Conservation (phyloP, 257 asterid species). For the Jacaranda mimosifolia region DNA sequence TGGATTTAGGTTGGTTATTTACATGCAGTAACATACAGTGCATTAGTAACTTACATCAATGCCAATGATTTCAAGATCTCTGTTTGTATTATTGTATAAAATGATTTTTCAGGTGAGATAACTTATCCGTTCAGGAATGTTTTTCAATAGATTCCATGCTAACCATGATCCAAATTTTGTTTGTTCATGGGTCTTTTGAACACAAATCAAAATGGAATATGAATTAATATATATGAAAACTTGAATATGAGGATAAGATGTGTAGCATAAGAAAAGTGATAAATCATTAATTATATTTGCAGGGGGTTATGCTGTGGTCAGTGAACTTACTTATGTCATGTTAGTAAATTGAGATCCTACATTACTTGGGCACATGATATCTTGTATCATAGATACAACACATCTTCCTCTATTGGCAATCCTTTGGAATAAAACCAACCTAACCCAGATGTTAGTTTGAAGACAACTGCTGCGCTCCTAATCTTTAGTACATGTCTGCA, state of each 20-base stretch:
- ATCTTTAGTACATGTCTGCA: no score
- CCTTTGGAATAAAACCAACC: no score
- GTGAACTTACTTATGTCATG: background rate
- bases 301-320: background rate
- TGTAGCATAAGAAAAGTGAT: background rate
- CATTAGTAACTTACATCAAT: conserved; percentile 14
- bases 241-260: background rate
- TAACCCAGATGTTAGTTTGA: no score
- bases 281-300: background rate
- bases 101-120: no score
- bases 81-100: no score
- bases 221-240: background rate
- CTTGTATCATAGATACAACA: no score
- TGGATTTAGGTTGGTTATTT: background rate
- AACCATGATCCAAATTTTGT: background rate
- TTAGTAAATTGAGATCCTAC: background rate
- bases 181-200: background rate
- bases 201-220: background rate
- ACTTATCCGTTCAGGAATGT: no score
- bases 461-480: no score
- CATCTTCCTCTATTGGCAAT: no score
- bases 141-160: no score
- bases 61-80: conserved; percentile 17
- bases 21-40: background rate
- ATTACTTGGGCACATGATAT: no score